Base-by-base conservation (phyloP, 441 rosid genomes). In the Adansonia madagascariensis region DNA sequence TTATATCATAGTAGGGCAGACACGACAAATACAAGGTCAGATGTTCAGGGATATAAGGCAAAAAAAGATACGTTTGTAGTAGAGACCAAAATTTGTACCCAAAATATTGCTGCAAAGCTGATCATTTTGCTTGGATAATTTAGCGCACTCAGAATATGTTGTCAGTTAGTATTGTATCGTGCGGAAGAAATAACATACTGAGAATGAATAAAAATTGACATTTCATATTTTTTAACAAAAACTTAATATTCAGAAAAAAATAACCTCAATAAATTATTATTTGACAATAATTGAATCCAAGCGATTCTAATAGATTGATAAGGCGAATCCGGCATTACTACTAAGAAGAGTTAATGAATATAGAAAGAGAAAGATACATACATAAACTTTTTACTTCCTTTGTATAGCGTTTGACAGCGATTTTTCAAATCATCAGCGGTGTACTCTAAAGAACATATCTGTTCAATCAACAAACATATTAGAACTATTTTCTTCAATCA, bases 321-420 rank as follows among this genome's bases (percentile, higher is more conserved):
- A 63, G 43, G 20, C 46, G 15, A 63, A 63, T 63, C 17, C 3
- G 9, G 53, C 22, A 10, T 6, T 14, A 67, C 57, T 5, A 43
- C 15, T 72, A 47, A 60, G 12, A 35, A 22, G 31, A 69, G 12
- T 4, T 22, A 69, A 62, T n/a, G 18, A 18, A 50, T 35, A 9
- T 31, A 39, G 75, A 17, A 62, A 50, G 14, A 0, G n/a, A 57
- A 17, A 69, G 66, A 52, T 31, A 79, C 90, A 85, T 84, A 89
- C 92, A 87, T 82, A 78, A 86, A 94, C 78, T 82, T 88, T 71
- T 82, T 79, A 63, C 87, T 89, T 73, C 97, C 98, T 83, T 86
- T 89, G 81, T 82, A 86, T 27, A 94, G 84, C 57, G 46, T 86
- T 78, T 89, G 95, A 83, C 97, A 94, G 71, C 97, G 97, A 79